Evolutionary conservation across 805 yeast genomes (phyloP).

Genomic region (Ogataea kodamae): DNA sequence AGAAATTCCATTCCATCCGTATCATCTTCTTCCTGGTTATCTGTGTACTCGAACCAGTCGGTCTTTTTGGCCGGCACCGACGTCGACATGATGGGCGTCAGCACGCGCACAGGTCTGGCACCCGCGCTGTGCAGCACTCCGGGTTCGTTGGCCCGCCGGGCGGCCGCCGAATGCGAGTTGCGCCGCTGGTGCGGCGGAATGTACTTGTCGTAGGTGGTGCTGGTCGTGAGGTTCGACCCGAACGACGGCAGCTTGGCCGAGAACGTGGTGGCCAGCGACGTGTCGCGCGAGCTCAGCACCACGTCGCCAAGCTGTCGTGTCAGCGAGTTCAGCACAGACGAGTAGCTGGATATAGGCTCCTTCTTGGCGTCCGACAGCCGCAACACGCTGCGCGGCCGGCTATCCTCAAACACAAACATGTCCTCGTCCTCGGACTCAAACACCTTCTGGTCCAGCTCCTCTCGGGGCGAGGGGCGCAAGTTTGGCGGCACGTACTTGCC

Average conservation of each 20-base stretch:
- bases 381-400: slow-evolving; percentile 2
- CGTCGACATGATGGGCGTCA: slow-evolving; percentile 28
- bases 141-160: slow-evolving; percentile 20
- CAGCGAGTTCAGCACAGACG: slow-evolving; percentile 21
- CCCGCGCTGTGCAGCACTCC: slow-evolving; percentile 10
- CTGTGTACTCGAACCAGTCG: slow-evolving; percentile 30
- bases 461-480: slow-evolving; percentile 46
- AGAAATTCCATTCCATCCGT: slow-evolving; percentile 17
- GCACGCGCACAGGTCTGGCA: slow-evolving; percentile 20
- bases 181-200: slow-evolving; percentile 56
- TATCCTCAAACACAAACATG: slow-evolving; percentile 39
- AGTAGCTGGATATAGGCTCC: slow-evolving; percentile 21
- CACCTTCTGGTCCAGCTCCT: slow-evolving; percentile 20
- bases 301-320: slow-evolving; percentile 20
- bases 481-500: slow-evolving; percentile 76
- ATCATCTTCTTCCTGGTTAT: slow-evolving; percentile 6
- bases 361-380: slow-evolving; percentile 11
- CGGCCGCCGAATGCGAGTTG: slow-evolving; percentile 31
- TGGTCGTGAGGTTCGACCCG: slow-evolving; percentile 23
- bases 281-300: slow-evolving; percentile 25
- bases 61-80: slow-evolving; percentile 37
- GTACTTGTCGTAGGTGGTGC: slow-evolving; percentile 31
- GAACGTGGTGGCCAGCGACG: slow-evolving; percentile 26
- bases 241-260: slow-evolving; percentile 26
- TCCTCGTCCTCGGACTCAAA: slow-evolving; percentile 33